Conservation (phyloP, 2,329 filamentous ascomycete genomes). For the Huntiella moniliformis region DNA sequence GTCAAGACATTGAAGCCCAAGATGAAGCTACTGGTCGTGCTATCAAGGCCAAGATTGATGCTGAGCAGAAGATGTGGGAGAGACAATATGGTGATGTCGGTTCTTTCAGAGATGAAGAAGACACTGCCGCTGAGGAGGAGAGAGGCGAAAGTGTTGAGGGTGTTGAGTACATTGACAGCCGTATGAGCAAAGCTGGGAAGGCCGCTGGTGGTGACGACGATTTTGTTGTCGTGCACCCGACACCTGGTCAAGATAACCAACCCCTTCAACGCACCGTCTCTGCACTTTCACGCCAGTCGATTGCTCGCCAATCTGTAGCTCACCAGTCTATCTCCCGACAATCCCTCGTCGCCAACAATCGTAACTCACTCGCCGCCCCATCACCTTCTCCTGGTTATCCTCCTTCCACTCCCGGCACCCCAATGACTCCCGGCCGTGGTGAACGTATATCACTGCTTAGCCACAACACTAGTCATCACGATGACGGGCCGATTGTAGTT, state of each 20-base stretch:
- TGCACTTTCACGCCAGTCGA: neutral
- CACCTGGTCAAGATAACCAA: neutral
- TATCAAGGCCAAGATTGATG: constrained; percentile 41
- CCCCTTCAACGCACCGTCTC: neutral
- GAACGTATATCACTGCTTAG: too few relatives aligned
- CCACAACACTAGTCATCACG: too few relatives aligned
- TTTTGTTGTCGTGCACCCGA: constrained; percentile 4
- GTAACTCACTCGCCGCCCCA: neutral
- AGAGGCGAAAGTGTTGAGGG: too few relatives aligned
- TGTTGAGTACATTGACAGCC: too few relatives aligned
- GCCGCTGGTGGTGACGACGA: neutral
- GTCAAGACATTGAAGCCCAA: constrained; percentile 37
- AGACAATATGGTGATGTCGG: constrained; percentile 43
- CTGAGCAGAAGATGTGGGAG: constrained; percentile 57
- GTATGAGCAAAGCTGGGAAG: neutral
- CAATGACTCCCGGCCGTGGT: too few relatives aligned
- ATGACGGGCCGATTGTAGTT: constrained; percentile 16
- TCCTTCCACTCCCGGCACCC: too few relatives aligned
- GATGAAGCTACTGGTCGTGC: constrained; percentile 54
- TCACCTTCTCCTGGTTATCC: too few relatives aligned
- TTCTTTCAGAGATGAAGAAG: constrained; percentile 2
- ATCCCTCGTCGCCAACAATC: neutral
- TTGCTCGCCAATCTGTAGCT: neutral
- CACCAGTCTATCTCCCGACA: neutral
- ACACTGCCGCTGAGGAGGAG: neutral